Evolutionary conservation across 768 basidiomycete species (phyloP).

Genomic region (Atractiella rhizophila): DNA sequence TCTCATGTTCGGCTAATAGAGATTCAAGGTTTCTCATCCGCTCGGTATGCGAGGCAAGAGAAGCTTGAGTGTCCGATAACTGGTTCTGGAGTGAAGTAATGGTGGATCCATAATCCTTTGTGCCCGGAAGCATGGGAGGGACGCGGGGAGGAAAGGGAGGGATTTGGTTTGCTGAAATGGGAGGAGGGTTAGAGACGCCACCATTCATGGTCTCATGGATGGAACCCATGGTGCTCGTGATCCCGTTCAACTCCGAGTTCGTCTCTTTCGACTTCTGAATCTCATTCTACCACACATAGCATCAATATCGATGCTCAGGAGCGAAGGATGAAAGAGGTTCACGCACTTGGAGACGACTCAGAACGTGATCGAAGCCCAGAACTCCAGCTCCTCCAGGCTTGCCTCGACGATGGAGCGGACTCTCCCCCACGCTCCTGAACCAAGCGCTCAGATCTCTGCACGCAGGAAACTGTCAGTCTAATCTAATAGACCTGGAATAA

Average conservation of each 20-base stretch:
- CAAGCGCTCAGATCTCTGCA: conserved; percentile 13
- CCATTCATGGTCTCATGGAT: conserved; percentile 79
- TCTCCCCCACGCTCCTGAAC: conserved; percentile 13
- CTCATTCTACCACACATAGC: conserved; percentile 30
- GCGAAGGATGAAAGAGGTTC: too few species aligned
- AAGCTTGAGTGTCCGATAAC: conserved; percentile 56
- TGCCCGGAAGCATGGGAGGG: conserved; percentile 15
- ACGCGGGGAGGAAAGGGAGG: conserved; percentile 12
- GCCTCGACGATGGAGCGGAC: conserved; percentile 6
- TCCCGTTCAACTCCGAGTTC: conserved; percentile 50
- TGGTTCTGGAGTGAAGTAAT: conserved; percentile 51
- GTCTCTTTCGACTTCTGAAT: conserved; percentile 91
- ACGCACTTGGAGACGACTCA: conserved; percentile 46
- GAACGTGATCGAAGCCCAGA: conserved; percentile 75
- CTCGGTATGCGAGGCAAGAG: conserved; percentile 50
- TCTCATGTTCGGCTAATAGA: conserved; percentile 57
- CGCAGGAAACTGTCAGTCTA: neutral
- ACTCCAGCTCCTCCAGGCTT: neutral
- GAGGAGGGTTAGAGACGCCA: conserved; percentile 33
- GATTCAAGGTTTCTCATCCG: conserved; percentile 53
- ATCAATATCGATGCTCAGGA: neutral
- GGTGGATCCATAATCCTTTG: conserved; percentile 13
- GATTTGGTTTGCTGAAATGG: conserved; percentile 12
- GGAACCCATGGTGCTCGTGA: conserved; percentile 60
- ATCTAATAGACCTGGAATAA: neutral